Base-by-base conservation (phyloP, 306 rosid species). In the Senna tora region DNA sequence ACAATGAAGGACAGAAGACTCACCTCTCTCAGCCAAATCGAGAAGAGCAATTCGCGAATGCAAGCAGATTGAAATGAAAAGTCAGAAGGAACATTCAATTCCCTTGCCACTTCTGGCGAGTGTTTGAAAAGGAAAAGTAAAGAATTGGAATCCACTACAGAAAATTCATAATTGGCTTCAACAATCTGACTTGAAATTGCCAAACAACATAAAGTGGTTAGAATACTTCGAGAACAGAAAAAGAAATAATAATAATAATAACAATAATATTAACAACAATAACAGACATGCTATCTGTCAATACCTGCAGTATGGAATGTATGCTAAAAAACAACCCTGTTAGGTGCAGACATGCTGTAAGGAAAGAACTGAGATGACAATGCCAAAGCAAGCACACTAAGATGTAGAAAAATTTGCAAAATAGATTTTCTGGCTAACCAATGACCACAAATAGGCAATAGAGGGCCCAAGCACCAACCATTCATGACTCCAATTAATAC, bases 131-230 rank as follows among this genome's bases (percentile, higher is more conserved):
- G 77, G 82, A 95, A 95, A 72, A 7, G 84, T 67, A 95, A 83
- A 11, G 96, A 91, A 85, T 95, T 95, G 84, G 99, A 91, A 86
- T 95, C 99, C 77, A 86, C 84, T 20, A 95, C 97, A 72, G 97
- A 80, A 42, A 95, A 79, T 63, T 95, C 97, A 74, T 84, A 95
- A 45, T 86, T 91, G 73, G 99, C 83, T 56, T 95, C 91, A 71
- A 83, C 66, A 67, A 91, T 77, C 77, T 59, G 86, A 80, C 85
- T 87, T 47, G 84, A 67, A 77, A 82, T 97, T 95, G 91, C 69
- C 79, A 86, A 53, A 62, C 47, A 67, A 82, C 60, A 79, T 52
- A 54, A 74, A 65, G 54, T 55, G 5, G 42, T 67, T 50, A 64
- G 69, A 45, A 73, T 50, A 46, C 20, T 17, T 49, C 0, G 38